phyloP scores from a whole-genome alignment of 2,329 filamentous ascomycete genomes.

The Penicillium sp. region DNA sequence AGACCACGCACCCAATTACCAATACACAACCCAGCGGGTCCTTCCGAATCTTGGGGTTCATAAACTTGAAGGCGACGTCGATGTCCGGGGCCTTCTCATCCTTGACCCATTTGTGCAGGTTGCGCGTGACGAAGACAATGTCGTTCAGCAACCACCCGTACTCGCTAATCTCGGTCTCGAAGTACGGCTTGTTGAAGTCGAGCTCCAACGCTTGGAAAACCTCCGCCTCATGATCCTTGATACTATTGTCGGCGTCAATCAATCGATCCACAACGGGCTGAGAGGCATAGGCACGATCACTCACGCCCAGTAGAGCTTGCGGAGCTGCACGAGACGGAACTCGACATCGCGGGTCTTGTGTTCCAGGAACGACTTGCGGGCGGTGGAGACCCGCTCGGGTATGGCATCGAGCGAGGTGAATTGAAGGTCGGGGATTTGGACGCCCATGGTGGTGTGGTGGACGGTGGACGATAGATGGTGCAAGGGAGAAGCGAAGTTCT shows the following conservation, averaged over 20 bases:
- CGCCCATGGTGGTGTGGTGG: slow-evolving; percentile 32
- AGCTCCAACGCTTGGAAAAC: slow-evolving; percentile 70
- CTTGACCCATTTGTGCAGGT: slow-evolving; percentile 76
- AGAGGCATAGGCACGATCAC: slow-evolving; percentile 22
- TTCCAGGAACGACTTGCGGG: slow-evolving; percentile 68
- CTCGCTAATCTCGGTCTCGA: slow-evolving; percentile 73
- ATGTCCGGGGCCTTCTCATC: slow-evolving; percentile 75
- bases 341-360: slow-evolving; percentile 79
- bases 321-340: slow-evolving; percentile 80
- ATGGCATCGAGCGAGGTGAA: slow-evolving; percentile 67
- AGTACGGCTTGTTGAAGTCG: slow-evolving; percentile 74
- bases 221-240: slow-evolving; percentile 72
- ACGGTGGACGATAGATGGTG: neutral
- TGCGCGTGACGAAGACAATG: slow-evolving; percentile 71
- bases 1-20: slow-evolving; percentile 66
- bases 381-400: slow-evolving; percentile 55
- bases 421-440: slow-evolving; percentile 49
- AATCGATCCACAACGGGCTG: neutral
- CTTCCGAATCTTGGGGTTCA: slow-evolving; percentile 75
- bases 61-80: slow-evolving; percentile 62
- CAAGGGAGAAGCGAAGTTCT: too few relatives aligned
- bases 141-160: slow-evolving; percentile 76
- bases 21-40: slow-evolving; percentile 81
- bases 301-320: slow-evolving; percentile 89
- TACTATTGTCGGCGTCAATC: slow-evolving; percentile 33